Conservation (phyloP, 805 yeast genomes). For the Martiniozyma abietophila region DNA sequence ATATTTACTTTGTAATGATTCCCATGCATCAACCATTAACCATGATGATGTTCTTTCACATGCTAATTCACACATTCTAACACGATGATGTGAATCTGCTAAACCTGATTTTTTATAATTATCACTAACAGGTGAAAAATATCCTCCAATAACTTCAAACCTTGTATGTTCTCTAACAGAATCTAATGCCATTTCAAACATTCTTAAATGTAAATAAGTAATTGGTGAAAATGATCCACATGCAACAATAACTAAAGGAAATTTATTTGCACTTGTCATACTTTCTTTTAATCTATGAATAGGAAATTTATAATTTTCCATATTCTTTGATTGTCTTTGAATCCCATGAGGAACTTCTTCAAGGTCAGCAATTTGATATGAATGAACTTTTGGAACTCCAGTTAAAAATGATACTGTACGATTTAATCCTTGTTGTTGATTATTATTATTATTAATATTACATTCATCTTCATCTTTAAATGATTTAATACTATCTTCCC, state of each 20-base stretch:
- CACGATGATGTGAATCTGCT: conserved; percentile 83
- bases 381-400: conserved; percentile 33
- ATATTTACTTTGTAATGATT: conserved; percentile 80
- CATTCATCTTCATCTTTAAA: not conserved
- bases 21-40: conserved; percentile 99
- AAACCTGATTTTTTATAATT: conserved; percentile 89
- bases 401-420: conserved; percentile 22
- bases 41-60: conserved; percentile 95
- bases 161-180: conserved; percentile 84
- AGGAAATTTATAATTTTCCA: conserved; percentile 73
- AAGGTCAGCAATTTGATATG: conserved; percentile 75
- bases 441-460: not conserved
- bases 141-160: conserved; percentile 95
- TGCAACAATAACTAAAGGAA: conserved; percentile 90
- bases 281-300: conserved; percentile 71
- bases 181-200: conserved; percentile 99
- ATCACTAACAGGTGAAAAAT: conserved; percentile 89
- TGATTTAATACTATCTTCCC: too few species aligned
- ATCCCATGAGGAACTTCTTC: conserved; percentile 97
- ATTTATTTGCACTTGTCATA: conserved; percentile 63
- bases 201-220: conserved; percentile 86
- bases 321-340: conserved; percentile 69
- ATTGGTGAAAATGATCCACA: conserved; percentile 97
- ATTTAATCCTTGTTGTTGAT: conserved; percentile 19
- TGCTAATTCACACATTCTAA: conserved; percentile 96